Conservation (phyloP, 2,329 filamentous ascomycete genomes). For the Alternaria angustiovoidea region DNA sequence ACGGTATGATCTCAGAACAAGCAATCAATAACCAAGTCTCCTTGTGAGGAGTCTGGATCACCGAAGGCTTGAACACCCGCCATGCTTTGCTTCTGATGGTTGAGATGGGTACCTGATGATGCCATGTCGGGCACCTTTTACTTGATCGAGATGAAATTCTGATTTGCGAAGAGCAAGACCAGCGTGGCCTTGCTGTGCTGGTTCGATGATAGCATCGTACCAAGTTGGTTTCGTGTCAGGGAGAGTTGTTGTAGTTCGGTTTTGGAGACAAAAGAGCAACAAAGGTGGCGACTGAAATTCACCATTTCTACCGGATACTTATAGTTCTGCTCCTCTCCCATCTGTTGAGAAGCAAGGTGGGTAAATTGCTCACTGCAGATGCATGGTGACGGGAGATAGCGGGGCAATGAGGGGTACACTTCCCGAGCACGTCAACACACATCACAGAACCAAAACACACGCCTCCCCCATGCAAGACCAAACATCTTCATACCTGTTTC, state of each 20-base stretch:
- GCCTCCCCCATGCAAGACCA: not conserved
- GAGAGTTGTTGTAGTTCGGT: not conserved
- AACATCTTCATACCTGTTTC: not conserved
- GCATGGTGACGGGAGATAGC: conserved; percentile 16
- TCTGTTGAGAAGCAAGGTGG: conserved; percentile 2
- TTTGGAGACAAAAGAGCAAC: not conserved
- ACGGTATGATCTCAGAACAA: conserved; percentile 62
- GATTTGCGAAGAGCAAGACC: conserved; percentile 8
- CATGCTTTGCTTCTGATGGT: conserved; percentile 32
- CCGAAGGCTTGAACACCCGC: conserved; percentile 26
- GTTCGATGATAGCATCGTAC: conserved; percentile 25
- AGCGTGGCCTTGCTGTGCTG: conserved; percentile 11
- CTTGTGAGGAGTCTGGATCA: not conserved
- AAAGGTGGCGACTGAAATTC: not conserved
- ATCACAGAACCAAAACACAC: not conserved
- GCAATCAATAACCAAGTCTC: not conserved
- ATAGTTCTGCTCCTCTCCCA: not conserved
- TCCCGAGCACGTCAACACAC: conserved; percentile 5
- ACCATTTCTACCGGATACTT: not conserved
- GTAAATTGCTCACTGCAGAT: conserved; percentile 15
- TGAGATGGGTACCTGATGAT: conserved; percentile 31
- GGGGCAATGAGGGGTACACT: conserved; percentile 25
- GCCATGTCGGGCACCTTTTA: conserved; percentile 14
- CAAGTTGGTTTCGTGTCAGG: conserved; percentile 1
- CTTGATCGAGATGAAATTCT: conserved; percentile 18